phyloP scores from a whole-genome alignment of 108 stramenopile species.

The Nannochloropsis gaditana region DNA sequence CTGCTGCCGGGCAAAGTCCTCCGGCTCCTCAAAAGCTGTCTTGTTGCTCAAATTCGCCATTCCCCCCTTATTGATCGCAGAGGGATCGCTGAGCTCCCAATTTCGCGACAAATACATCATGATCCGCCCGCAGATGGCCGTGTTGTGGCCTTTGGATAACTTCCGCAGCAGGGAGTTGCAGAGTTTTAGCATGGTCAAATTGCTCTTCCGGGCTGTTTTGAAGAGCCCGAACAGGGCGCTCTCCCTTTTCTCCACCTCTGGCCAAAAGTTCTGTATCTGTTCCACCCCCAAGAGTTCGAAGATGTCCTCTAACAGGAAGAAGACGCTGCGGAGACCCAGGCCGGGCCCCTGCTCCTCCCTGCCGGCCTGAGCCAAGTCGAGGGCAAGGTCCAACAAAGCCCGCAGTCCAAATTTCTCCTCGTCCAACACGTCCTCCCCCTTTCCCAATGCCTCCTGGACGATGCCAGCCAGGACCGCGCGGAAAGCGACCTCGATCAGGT shows the following conservation, averaged over 20 bases:
- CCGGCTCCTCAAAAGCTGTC: constrained; percentile 25
- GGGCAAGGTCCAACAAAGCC: neutral
- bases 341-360: neutral
- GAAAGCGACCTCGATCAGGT: neutral
- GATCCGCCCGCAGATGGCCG: constrained; percentile 32
- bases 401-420: neutral
- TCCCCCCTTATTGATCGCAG: constrained; percentile 30
- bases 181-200: constrained; percentile 37
- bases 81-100: constrained; percentile 28
- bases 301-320: constrained; percentile 17
- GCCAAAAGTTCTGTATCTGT: neutral
- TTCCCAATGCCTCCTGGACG: neutral
- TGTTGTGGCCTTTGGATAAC: constrained; percentile 24
- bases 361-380: neutral
- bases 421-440: neutral
- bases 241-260: constrained; percentile 15
- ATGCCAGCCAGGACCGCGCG: neutral
- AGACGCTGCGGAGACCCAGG: neutral
- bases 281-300: constrained; percentile 8
- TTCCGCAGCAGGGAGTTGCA: constrained; percentile 31
- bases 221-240: neutral
- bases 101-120: constrained; percentile 30
- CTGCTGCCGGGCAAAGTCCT: neutral
- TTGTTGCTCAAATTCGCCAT: constrained; percentile 24
- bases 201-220: neutral